Evolutionary conservation across 768 basidiomycete species (phyloP), one percentile per base, ranked within the genome.

Genomic region (Scleroderma citrinum): DNA sequence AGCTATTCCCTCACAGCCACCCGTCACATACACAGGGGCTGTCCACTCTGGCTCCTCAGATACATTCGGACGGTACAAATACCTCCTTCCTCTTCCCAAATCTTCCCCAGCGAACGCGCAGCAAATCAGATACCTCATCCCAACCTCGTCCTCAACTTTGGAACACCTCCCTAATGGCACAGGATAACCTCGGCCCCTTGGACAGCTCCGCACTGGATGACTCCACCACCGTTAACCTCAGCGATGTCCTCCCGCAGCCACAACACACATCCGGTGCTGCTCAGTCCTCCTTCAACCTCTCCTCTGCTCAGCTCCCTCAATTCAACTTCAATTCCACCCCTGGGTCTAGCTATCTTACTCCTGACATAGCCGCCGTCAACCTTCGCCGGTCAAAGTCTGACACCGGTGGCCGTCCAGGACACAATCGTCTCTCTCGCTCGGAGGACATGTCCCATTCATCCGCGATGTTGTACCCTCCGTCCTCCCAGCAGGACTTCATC

Each of bases 311-410:
- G 30, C 44, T 65, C 21, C 49, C 59, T 30, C 66, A 67, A 13
- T 73, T 69, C 52, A 63, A 67, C 52, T 74, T 72, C 39, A 67
- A 66, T 16, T 44, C 65, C 32, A 30, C 56, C 46, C 71, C 62
- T 55, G 66, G 75, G 59, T 20, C 63, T 1, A 62, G 72, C 58
- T 75, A 72, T 52, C 69, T 77, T 42, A 57, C 69, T 0, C 60
- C 69, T 35, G 64, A 61, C 46, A 44, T 49, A 35, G 53, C 56
- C 21, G 69, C 63, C 23, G 57, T 66, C 26, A 43, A 51, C 44
- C 54, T 83, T n/a, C 75, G 80, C 44, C 74, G 82, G 17, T 67
- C 69, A 44, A 76, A 74, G 54, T 79, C 78, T 10, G 79, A 81
- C 48, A 44, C 55, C 2, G 66, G 66, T 30, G 60, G 65, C 48